A percentile compares a stretch with the other conserved stretches of the same genome.
Evolutionary conservation across 495 filamentous ascomycete species (phyloP).

Genomic region (Penicillium flavigenum): DNA sequence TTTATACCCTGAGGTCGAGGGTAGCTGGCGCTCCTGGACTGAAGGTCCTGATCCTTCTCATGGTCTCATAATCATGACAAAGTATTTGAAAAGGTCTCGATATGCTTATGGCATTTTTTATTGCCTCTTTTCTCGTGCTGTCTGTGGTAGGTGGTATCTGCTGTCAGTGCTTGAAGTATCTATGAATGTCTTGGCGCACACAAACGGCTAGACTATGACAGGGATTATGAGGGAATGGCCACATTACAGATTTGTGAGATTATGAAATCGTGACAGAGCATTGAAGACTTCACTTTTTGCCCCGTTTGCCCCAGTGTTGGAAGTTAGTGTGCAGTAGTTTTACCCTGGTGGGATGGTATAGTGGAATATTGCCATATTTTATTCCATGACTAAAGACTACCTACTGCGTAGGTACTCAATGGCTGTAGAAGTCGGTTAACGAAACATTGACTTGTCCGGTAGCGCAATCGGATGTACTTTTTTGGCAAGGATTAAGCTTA

Average conservation of each 20-base stretch:
- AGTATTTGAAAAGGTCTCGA: neutral
- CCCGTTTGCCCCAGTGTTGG: neutral
- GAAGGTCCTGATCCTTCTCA: neutral
- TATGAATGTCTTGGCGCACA: constrained; percentile 6
- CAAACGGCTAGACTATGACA: neutral
- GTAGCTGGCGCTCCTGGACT: neutral
- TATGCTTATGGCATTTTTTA: neutral
- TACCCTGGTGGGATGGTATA: neutral
- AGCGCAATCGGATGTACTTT: too few relatives aligned
- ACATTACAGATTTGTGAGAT: neutral
- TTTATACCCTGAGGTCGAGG: neutral
- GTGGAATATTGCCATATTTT: too few relatives aligned
- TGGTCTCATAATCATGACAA: constrained; percentile 9
- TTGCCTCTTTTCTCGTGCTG: neutral
- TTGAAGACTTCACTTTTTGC: neutral
- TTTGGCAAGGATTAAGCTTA: neutral
- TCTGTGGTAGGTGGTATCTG: neutral
- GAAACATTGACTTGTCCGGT: too few relatives aligned
- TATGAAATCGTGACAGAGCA: constrained; percentile 1
- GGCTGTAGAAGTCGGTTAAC: too few relatives aligned
- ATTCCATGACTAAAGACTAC: too few relatives aligned
- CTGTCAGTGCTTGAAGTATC: constrained; percentile 4
- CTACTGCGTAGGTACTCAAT: too few relatives aligned
- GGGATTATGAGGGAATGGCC: neutral
- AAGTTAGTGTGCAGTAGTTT: neutral